Evolutionary conservation across 2,329 filamentous ascomycete genomes (phyloP), one percentile per base, ranked within the genome.

Genomic region (Daldinia sp.): DNA sequence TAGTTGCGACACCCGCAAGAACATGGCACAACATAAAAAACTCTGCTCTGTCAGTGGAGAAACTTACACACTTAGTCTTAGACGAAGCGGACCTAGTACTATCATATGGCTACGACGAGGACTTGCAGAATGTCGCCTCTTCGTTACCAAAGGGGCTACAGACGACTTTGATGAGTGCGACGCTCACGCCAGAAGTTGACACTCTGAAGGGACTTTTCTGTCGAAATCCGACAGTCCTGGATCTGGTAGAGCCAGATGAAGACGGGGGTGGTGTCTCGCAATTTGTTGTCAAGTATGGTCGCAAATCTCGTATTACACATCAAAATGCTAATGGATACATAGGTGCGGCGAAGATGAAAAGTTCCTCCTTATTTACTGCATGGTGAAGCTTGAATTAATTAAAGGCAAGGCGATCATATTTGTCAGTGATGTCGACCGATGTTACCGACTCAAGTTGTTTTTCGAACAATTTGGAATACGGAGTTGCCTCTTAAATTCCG

Each of bases 321-420:
- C 5, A 26, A 23, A 23, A 35, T 54, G 42, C 20, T 46, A 61
- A 59, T 41, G 63, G 54, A 74, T 78, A 41, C 74, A 37, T 59
- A 91, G 89, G 78, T 97, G 94, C 73, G 93, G 89, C n/a, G 96
- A 99, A 81, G 95, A 98, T 73, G 96, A 98, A 76, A 99, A 99
- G 78, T 99, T 98, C 76, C 82, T 99, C 41, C 82, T 99, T 48
- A 89, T 92, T 18, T 98, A 97, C 76, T 92, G 97, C 67, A 95
- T 98, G 77, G 97, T 98, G 84, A 97, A 97, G 83, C 87, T 98
- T 12, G 92, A 96, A 78, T 84, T 98, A 58, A 91, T 99, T 77
- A 97, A 95, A 79, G 96, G 96, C 71, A 98, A 98, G 80, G 92
- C 92, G 65, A 92, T 93, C 57, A 87, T 93, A 53, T 94, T 94